Evolutionary conservation across 495 filamentous ascomycete genomes (phyloP), one percentile per base, ranked within the genome.

Genomic region (Penicillium longicatenatum): DNA sequence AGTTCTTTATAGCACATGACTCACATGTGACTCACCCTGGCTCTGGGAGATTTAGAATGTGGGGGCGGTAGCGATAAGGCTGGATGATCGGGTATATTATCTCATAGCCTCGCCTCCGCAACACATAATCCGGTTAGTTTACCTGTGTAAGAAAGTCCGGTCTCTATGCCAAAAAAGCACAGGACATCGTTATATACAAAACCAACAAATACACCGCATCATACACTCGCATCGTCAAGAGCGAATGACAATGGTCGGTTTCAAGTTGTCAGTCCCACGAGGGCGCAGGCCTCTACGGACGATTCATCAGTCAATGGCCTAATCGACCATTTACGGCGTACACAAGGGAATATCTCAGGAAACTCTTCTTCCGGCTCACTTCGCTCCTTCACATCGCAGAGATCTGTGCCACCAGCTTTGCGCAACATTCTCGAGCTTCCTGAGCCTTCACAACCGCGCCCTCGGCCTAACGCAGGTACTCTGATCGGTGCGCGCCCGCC

Each of bases 391-490:
- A 24, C 62, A 9, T 55, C 68, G 1, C 67, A 68, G 19, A 71
- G 75, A 48, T 79, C 82, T 0, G 75, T 87, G 1, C 84, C 83
- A 53, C 83, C 83, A 0, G 76, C 77, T 14, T 62, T 86, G 19
- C 69, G 82, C 26, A 76, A 82, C 31, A 80, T 93, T 42, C 79
- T 93, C 30, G 81, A 88, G 46, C 75, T 91, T 24, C 87, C 87
- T 33, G 89, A 92, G 62, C 83, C 84, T 26, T 84, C 86, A n/a
- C 75, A 83, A 11, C 89, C 88, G 7, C 73, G 73, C 16, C 88
- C 88, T 31, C 85, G 88, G 44, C 77, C 79, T 21, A 79, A 77
- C 52, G 64, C 67, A 50, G 72, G 79, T 44, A 55, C 66, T 30
- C 72, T 66, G 64, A 64, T 76, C 30, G 68, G 66, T 22, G 53